A percentile compares a stretch with the other conserved stretches of the same genome.
Evolutionary conservation across 805 yeast genomes (phyloP).

Genomic region (Cyberlindnera bimundalis): DNA sequence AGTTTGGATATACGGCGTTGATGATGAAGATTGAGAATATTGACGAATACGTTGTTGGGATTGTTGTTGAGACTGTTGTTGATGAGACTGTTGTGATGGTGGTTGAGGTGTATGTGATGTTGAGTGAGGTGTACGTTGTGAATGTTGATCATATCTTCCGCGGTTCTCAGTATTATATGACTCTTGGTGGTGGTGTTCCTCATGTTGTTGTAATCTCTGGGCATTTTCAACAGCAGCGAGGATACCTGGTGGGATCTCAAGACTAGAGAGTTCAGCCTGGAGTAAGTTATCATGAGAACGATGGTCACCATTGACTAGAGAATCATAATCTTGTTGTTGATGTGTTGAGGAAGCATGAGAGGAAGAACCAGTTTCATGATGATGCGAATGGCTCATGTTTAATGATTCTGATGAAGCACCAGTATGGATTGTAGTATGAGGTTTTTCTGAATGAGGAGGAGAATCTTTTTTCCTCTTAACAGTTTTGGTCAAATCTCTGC

Average conservation of each 20-base stretch:
- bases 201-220: conserved; percentile 30
- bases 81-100: conserved; percentile 8
- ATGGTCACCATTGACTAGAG: conserved; percentile 14
- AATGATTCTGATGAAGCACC: conserved; percentile 5
- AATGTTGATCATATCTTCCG: conserved; percentile 1
- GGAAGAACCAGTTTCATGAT: not conserved
- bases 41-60: conserved; percentile 1
- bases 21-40: conserved; percentile 2
- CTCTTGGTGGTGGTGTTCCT: conserved; percentile 17
- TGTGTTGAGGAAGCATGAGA: not conserved
- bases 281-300: conserved; percentile 20
- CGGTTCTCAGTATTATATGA: not conserved
- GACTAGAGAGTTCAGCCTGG: conserved; percentile 21
- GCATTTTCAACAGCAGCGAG: conserved; percentile 63
- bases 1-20: conserved; percentile 2
- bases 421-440: not conserved
- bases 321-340: conserved; percentile 14
- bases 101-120: not conserved
- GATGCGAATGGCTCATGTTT: conserved; percentile 1
- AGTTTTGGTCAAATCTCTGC: conserved; percentile 34
- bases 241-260: conserved; percentile 26
- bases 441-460: conserved; percentile 5
- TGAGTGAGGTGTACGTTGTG: conserved; percentile 3
- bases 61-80: conserved; percentile 6
- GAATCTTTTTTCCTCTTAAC: conserved; percentile 18